Evolutionary conservation across 805 yeast species (phyloP), one percentile per base, ranked within the genome.

Genomic region (Isabelozyma pseudorhagii): DNA sequence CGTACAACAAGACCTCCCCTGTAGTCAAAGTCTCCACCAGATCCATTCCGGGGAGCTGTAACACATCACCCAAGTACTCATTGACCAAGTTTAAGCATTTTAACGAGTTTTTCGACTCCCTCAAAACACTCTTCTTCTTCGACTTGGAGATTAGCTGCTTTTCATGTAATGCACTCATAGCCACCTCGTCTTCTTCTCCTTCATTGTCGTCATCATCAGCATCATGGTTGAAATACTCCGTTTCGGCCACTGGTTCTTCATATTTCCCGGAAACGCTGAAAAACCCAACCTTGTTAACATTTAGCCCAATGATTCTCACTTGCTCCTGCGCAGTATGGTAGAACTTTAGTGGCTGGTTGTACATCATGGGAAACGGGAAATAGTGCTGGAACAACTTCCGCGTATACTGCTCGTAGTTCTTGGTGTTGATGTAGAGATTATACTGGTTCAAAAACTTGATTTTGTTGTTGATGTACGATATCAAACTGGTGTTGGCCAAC

Each of bases 321-420:
- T 64, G 68, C 15, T 62, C 66, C 48, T 68, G 67, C 0, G 79
- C 79, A 40, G 53, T 49, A 46, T 63, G 60, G 55, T 74, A 74
- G 49, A 73, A 71, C 40, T 66, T 69, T 38, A 81, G 54, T 1
- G 92, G 91, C 18, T 85, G 82, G 52, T 80, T 80, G 61, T 85
- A 86, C 78, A 85, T 88, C 79, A 85, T 77, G 8, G 92, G 93
- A 68, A 86, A 87, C 6, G 88, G 85, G 15, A 85, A 64, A 49
- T 80, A 75, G 4, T 68, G 56, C 42, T 74, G 69, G 60, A 84
- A 84, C 14, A 78, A 57, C 18, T 78, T 77, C 52, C 89, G 72
- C 4, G 90, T 80, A 55, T 76, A 83, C 10, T 70, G 62, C 50
- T 81, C 86, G 63, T 85, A 87, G 61, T 87, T 86, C 14, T 63